phyloP scores from a whole-genome alignment of 2,329 filamentous ascomycete species.

The Fusarium incarnatum region DNA sequence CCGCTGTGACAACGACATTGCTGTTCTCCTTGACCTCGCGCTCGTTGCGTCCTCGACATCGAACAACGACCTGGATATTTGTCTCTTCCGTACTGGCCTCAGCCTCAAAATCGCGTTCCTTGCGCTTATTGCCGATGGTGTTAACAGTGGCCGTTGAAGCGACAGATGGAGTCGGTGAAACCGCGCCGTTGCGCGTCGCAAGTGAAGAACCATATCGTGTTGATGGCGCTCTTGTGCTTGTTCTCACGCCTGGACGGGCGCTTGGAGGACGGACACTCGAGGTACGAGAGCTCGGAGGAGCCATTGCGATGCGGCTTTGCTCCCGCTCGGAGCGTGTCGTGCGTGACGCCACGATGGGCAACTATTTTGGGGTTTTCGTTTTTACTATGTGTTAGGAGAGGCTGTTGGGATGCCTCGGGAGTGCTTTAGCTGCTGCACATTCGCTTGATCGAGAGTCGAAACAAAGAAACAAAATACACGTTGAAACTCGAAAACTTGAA shows the following conservation, averaged over 20 bases:
- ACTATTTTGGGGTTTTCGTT: slow-evolving; percentile 18
- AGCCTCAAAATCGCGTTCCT: slow-evolving; percentile 84
- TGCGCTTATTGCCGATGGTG: slow-evolving; percentile 78
- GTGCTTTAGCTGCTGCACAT: slow-evolving; percentile 9
- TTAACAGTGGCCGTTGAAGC: slow-evolving; percentile 69
- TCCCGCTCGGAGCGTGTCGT: slow-evolving; percentile 55
- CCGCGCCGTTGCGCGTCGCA: slow-evolving; percentile 55
- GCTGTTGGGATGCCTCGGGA: slow-evolving; percentile 3
- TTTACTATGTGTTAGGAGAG: slow-evolving; percentile 14
- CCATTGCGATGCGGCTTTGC: slow-evolving; percentile 51
- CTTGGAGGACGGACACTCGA: slow-evolving; percentile 36
- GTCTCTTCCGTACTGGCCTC: slow-evolving; percentile 79
- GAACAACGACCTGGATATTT: slow-evolving; percentile 97
- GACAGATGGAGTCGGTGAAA: slow-evolving; percentile 78
- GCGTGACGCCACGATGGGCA: slow-evolving; percentile 52
- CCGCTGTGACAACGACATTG: slow-evolving; percentile 87
- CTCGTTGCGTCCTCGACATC: slow-evolving; percentile 92
- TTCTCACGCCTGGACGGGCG: slow-evolving; percentile 43
- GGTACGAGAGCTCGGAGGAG: slow-evolving; percentile 47
- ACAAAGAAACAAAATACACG: slow-evolving; percentile 5
- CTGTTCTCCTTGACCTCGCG: slow-evolving; percentile 95
- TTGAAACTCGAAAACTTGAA: slow-evolving; percentile 22
- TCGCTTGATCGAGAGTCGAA: slow-evolving; percentile 2
- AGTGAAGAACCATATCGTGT: slow-evolving; percentile 42
- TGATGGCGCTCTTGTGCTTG: slow-evolving; percentile 41